Evolutionary conservation across 116 monocot genomes (phyloP).

Genomic region (Zostera marina): DNA sequence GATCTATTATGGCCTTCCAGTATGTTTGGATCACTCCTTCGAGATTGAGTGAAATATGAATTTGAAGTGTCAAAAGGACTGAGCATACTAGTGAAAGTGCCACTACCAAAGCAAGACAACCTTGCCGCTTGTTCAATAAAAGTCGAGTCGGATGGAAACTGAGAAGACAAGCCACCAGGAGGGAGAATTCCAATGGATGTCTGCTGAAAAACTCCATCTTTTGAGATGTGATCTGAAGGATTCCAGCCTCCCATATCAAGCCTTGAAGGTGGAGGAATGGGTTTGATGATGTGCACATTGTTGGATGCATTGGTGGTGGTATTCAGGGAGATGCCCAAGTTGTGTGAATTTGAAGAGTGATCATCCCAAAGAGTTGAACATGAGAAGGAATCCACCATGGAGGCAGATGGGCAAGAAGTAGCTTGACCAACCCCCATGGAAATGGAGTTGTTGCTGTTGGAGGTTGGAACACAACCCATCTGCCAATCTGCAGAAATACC

Average conservation of each 20-base stretch:
- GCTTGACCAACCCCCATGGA: constrained; percentile 4
- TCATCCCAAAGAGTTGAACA: constrained; percentile 20
- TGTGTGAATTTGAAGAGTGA: constrained; percentile 10
- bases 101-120: constrained; percentile 49
- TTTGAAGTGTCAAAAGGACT: constrained; percentile 16
- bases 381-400: constrained; percentile 29
- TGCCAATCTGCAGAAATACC: constrained; percentile 16
- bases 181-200: constrained; percentile 19
- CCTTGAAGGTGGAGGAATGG: constrained; percentile 9
- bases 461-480: constrained; percentile 4
- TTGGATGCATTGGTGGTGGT: not conserved
- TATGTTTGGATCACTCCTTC: constrained; percentile 12
- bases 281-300: constrained; percentile 6
- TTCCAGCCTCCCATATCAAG: constrained; percentile 19
- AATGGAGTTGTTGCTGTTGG: not conserved
- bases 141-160: constrained; percentile 48
- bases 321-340: constrained; percentile 7
- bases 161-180: constrained; percentile 18
- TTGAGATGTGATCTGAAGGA: constrained; percentile 8
- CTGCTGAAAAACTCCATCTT: constrained; percentile 12
- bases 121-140: constrained; percentile 74
- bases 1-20: constrained; percentile 7
- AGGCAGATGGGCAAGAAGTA: constrained; percentile 12
- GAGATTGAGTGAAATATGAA: constrained; percentile 10
- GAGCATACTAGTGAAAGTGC: constrained; percentile 8